phyloP scores from a whole-genome alignment of 2,329 filamentous ascomycete species.

The Penicillium paneum region DNA sequence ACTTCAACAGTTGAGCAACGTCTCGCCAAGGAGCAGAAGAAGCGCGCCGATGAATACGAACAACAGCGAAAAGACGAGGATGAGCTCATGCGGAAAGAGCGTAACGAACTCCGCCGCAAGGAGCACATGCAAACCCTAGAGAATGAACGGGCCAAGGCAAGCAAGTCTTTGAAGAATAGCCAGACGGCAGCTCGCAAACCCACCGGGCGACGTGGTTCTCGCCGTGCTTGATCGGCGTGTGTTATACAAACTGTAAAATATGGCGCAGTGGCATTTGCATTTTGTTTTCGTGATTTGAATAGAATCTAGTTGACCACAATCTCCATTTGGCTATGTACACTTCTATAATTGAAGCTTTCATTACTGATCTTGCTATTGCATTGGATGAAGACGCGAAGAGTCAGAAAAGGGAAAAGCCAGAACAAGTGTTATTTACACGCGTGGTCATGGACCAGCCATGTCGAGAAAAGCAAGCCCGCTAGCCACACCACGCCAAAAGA shows the following conservation, averaged over 20 bases:
- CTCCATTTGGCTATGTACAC: conserved; percentile 1
- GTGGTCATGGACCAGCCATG: neutral
- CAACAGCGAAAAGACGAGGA: conserved; percentile 27
- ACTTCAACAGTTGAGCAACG: conserved; percentile 15
- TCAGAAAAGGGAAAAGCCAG: neutral
- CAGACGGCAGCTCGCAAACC: conserved; percentile 8
- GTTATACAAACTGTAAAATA: conserved; percentile 27
- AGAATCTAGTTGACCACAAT: conserved; percentile 9
- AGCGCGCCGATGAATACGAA: conserved; percentile 32
- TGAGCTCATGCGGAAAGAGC: conserved; percentile 33
- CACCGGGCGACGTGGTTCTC: neutral
- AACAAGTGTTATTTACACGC: neutral
- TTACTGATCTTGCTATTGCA: neutral
- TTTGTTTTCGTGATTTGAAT: conserved; percentile 17
- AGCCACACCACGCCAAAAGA: neutral
- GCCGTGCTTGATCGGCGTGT: conserved; percentile 13
- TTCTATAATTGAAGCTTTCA: neutral
- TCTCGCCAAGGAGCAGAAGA: conserved; percentile 32
- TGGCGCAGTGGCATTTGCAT: conserved; percentile 22
- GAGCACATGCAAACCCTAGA: conserved; percentile 26
- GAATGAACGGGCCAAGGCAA: conserved; percentile 25
- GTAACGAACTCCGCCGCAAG: conserved; percentile 34
- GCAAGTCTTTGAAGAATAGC: conserved; percentile 11
- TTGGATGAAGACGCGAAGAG: neutral
- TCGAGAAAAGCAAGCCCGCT: conserved; percentile 5